Evolutionary conservation across 78 protist genomes (phyloP).

Genomic region (Dictyostelium firmibasis): DNA sequence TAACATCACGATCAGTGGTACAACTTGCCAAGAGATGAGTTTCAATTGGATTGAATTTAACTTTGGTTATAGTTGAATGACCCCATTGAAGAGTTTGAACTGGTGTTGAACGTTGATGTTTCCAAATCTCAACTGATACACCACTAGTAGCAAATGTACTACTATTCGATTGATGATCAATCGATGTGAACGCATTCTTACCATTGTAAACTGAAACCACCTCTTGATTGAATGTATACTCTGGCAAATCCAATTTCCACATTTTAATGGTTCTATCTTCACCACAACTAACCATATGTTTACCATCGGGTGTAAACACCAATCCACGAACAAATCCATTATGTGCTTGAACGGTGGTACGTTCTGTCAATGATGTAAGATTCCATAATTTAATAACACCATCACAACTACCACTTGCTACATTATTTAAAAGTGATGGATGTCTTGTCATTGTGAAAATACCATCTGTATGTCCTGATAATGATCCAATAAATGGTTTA

Average conservation of each 20-base stretch:
- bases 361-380: conserved; percentile 31
- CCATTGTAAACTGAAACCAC: conserved; percentile 19
- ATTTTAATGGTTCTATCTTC: conserved; percentile 92
- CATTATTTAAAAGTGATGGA: conserved; percentile 29
- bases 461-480: conserved; percentile 79
- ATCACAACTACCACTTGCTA: conserved; percentile 70
- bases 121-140: conserved; percentile 80
- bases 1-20: conserved; percentile 88
- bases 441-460: conserved; percentile 68
- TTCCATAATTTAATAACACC: conserved; percentile 64
- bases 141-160: conserved; percentile 86
- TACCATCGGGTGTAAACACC: conserved; percentile 69
- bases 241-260: conserved; percentile 64
- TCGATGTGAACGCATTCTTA: conserved; percentile 47
- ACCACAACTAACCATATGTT: conserved; percentile 48
- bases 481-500: conserved; percentile 94
- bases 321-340: conserved; percentile 92
- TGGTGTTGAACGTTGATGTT: conserved; percentile 84
- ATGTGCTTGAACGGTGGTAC: conserved; percentile 79
- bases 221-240: conserved; percentile 7
- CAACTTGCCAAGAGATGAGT: conserved; percentile 79
- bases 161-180: conserved; percentile 40
- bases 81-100: conserved; percentile 90
- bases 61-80: conserved; percentile 80
- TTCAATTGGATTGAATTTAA: conserved; percentile 92